phyloP scores from a whole-genome alignment of 441 rosid genomes.

The Codiaeum variegatum region DNA sequence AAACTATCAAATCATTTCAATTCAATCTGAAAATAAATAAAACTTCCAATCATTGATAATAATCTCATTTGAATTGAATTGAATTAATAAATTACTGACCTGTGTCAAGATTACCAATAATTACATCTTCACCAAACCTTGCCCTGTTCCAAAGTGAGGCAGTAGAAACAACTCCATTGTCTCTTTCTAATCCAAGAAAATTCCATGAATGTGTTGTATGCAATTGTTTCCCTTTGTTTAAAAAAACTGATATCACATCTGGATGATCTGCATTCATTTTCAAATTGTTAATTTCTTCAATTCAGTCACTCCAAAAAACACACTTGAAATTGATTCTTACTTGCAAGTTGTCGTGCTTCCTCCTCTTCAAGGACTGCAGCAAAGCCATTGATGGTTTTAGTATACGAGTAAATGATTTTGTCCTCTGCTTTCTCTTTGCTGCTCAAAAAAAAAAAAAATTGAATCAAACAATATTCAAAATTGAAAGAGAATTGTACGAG shows the following conservation, averaged over 20 bases:
- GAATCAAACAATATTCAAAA: not conserved
- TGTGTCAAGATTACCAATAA: slow-evolving; percentile 59
- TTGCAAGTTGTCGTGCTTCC: slow-evolving; percentile 40
- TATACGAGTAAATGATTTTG: slow-evolving; percentile 45
- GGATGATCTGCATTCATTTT: slow-evolving; percentile 41
- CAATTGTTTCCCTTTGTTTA: slow-evolving; percentile 33
- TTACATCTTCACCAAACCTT: slow-evolving; percentile 47
- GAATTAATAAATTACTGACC: slow-evolving; percentile 26
- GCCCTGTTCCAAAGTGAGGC: slow-evolving; percentile 45
- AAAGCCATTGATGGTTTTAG: slow-evolving; percentile 49
- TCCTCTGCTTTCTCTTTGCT: slow-evolving; percentile 35
- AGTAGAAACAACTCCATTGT: slow-evolving; percentile 15
- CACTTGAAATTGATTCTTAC: slow-evolving; percentile 22
- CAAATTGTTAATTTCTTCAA: not conserved
- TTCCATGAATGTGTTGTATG: slow-evolving; percentile 68
- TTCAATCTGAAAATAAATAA: no score
- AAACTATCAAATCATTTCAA: slow-evolving; percentile 16
- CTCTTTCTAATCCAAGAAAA: slow-evolving; percentile 40
- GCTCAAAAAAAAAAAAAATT: not conserved
- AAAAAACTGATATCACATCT: slow-evolving; percentile 44
- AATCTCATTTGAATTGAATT: not conserved
- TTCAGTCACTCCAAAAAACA: not conserved
- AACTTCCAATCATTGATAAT: not conserved
- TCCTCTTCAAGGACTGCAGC: slow-evolving; percentile 53
- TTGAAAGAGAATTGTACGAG: not conserved